Evolutionary conservation across 2,329 filamentous ascomycete genomes (phyloP).

Genomic region (Cladosporium sp.): DNA sequence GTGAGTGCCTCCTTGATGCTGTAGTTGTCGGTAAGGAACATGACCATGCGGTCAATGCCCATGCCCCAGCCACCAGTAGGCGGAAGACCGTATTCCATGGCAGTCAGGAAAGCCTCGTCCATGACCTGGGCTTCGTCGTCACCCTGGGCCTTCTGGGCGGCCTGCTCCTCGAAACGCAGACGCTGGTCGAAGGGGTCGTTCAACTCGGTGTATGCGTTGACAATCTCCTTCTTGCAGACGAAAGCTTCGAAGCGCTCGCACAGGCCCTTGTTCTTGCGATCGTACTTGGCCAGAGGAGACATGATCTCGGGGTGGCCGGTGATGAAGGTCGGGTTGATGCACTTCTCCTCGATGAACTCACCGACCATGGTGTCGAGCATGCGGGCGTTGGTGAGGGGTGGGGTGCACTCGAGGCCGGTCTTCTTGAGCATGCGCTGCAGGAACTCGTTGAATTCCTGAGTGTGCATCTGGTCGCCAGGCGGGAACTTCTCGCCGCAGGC

Average conservation of each 20-base stretch:
- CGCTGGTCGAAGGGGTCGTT: constrained; percentile 95
- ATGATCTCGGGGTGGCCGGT: constrained; percentile 75
- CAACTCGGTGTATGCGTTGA: constrained; percentile 96
- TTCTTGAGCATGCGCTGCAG: constrained; percentile 79
- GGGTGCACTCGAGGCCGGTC: constrained; percentile 81
- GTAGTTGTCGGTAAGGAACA: constrained; percentile 95
- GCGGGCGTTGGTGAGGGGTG: constrained; percentile 84
- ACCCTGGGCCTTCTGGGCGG: constrained; percentile 88
- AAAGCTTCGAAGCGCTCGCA: constrained; percentile 98
- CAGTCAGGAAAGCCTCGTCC: constrained; percentile 90
- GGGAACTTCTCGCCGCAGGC: constrained; percentile 91
- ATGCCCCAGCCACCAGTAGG: constrained; percentile 93
- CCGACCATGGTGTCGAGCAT: constrained; percentile 91
- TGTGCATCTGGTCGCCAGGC: constrained; percentile 81
- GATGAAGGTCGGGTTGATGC: constrained; percentile 90
- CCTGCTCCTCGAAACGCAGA: constrained; percentile 88
- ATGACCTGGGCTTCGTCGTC: constrained; percentile 95
- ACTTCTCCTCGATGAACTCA: constrained; percentile 91
- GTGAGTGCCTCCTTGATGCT: constrained; percentile 92
- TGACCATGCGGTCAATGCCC: constrained; percentile 88
- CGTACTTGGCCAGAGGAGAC: constrained; percentile 94
- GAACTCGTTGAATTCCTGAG: constrained; percentile 80
- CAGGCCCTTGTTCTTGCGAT: constrained; percentile 72
- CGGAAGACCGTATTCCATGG: constrained; percentile 83
- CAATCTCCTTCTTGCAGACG: constrained; percentile 94